phyloP scores from a whole-genome alignment of 2,329 filamentous ascomycete genomes.

The Paracamarosporium sp. region DNA sequence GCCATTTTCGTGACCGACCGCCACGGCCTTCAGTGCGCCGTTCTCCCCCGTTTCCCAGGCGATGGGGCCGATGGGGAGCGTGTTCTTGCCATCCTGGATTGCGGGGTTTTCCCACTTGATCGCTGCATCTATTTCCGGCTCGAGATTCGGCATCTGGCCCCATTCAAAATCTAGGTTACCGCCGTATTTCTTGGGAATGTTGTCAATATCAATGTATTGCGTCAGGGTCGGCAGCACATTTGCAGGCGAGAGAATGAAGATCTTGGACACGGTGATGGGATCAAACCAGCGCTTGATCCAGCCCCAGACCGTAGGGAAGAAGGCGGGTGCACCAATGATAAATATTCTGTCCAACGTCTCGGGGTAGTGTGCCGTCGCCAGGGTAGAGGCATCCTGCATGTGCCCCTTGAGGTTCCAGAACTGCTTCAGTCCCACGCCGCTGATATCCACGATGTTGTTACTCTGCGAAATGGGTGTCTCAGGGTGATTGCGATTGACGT shows the following conservation, averaged over 20 bases:
- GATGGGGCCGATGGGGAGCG: slow-evolving; percentile 56
- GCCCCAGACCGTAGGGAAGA: slow-evolving; percentile 92
- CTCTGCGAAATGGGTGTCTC: slow-evolving; percentile 89
- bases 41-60: slow-evolving; percentile 52
- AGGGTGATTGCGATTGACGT: slow-evolving; percentile 75
- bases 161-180: slow-evolving; percentile 84
- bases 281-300: slow-evolving; percentile 95
- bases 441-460: slow-evolving; percentile 95
- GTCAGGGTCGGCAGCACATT: slow-evolving; percentile 81
- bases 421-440: slow-evolving; percentile 84
- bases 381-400: slow-evolving; percentile 88
- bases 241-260: slow-evolving; percentile 80
- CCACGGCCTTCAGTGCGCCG: slow-evolving; percentile 53
- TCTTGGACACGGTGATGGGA: slow-evolving; percentile 88
- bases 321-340: slow-evolving; percentile 86
- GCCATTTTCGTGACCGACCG: slow-evolving; percentile 54
- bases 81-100: slow-evolving; percentile 43
- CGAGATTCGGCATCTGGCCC: slow-evolving; percentile 76
- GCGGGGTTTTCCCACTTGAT: slow-evolving; percentile 50
- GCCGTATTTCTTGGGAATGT: slow-evolving; percentile 90
- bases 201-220: slow-evolving; percentile 79
- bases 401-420: slow-evolving; percentile 95
- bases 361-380: slow-evolving; percentile 93
- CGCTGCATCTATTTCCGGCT: slow-evolving; percentile 56
- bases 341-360: slow-evolving; percentile 89